Conservation (phyloP, 768 basidiomycete genomes). For the Phanerochaete sordida region DNA sequence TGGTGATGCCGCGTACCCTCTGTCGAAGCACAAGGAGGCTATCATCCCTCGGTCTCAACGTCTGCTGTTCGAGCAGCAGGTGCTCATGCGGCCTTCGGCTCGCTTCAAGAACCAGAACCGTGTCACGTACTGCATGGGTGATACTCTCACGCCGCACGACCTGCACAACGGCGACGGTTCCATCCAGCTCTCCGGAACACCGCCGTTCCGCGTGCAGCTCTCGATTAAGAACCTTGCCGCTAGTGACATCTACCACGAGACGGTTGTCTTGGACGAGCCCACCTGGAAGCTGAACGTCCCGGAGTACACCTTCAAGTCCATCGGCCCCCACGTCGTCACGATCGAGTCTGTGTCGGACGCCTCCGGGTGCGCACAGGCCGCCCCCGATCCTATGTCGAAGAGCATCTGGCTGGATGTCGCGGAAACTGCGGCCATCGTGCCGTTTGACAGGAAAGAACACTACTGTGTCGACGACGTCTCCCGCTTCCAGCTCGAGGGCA, state of each 20-base stretch:
- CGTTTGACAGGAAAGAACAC: conserved; percentile 73
- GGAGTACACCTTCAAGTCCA: conserved; percentile 67
- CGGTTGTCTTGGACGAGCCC: conserved; percentile 42
- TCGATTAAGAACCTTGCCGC: conserved; percentile 74
- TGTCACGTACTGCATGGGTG: conserved; percentile 73
- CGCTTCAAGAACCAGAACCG: conserved; percentile 66
- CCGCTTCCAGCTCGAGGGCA: conserved; percentile 92
- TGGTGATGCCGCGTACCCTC: conserved; percentile 81
- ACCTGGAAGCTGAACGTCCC: conserved; percentile 75
- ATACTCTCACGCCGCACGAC: conserved; percentile 57
- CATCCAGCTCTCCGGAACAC: conserved; percentile 73
- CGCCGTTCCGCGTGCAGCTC: conserved; percentile 80
- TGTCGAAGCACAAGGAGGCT: conserved; percentile 58
- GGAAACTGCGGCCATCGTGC: conserved; percentile 90
- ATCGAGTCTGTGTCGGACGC: conserved; percentile 80
- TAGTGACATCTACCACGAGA: conserved; percentile 57
- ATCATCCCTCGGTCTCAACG: conserved; percentile 67
- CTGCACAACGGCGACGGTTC: conserved; percentile 50
- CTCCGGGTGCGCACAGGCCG: conserved; percentile 75
- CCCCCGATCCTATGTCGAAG: conserved; percentile 54
- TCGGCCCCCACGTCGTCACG: conserved; percentile 77
- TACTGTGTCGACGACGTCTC: conserved; percentile 88
- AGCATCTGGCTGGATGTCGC: conserved; percentile 90
- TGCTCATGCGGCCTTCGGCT: conserved; percentile 76
- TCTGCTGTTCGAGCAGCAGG: conserved; percentile 81